phyloP scores from a whole-genome alignment of 2,329 filamentous ascomycete species.

The Monosporascus sp. region DNA sequence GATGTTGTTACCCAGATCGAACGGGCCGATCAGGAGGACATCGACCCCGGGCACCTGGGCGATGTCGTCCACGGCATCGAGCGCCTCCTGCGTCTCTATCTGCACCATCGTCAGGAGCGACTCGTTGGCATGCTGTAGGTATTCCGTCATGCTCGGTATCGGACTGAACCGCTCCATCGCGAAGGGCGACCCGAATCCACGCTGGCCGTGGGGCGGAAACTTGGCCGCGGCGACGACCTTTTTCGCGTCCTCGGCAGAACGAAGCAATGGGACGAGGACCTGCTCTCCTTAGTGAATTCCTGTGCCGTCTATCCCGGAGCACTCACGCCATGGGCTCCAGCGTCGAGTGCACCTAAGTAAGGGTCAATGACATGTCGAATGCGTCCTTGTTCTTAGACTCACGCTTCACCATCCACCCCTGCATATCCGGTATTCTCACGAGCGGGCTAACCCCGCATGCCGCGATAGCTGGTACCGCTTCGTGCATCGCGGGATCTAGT shows the following conservation, averaged over 20 bases:
- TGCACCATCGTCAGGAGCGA: slow-evolving; percentile 60
- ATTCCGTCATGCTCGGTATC: slow-evolving; percentile 45
- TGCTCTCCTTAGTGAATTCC: slow-evolving; percentile 14
- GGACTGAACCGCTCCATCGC: slow-evolving; percentile 44
- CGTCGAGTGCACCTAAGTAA: slow-evolving; percentile 47
- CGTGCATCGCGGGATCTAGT: slow-evolving; percentile 50
- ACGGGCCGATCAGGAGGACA: slow-evolving; percentile 60
- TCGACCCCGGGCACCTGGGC: slow-evolving; percentile 56
- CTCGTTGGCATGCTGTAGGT: slow-evolving; percentile 51
- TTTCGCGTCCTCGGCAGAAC: slow-evolving; percentile 47
- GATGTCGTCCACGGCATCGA: slow-evolving; percentile 57
- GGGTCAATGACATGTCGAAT: slow-evolving; percentile 11
- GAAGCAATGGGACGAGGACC: slow-evolving; percentile 49
- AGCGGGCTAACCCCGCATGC: slow-evolving; percentile 50
- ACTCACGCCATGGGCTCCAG: slow-evolving; percentile 51
- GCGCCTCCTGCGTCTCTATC: slow-evolving; percentile 60
- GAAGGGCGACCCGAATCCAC: slow-evolving; percentile 53
- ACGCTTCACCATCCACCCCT: slow-evolving; percentile 54
- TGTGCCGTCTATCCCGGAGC: neutral
- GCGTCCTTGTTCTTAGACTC: slow-evolving; percentile 20
- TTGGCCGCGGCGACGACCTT: slow-evolving; percentile 47
- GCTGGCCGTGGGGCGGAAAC: slow-evolving; percentile 49
- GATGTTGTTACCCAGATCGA: slow-evolving; percentile 61
- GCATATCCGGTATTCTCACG: slow-evolving; percentile 53
- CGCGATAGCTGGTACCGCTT: slow-evolving; percentile 51